Conservation (phyloP, 345 rosid genomes). For the Clarkia xantiana region DNA sequence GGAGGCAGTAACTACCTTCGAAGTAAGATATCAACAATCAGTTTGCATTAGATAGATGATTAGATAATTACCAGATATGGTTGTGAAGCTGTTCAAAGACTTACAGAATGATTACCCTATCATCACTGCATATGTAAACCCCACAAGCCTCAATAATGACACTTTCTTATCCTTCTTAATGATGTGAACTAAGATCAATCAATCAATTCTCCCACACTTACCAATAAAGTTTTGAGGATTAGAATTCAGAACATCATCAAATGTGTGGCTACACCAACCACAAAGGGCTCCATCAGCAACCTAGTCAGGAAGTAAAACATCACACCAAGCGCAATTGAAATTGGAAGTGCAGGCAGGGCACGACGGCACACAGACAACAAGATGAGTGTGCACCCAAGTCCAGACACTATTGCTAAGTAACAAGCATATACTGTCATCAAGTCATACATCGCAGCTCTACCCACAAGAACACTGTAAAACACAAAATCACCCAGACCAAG, state of each 20-base stretch:
- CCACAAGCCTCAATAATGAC: no score
- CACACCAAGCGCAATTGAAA: constrained; percentile 74
- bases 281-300: constrained; percentile 81
- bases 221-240: neutral
- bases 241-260: constrained; percentile 57
- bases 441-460: constrained; percentile 98
- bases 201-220: no score
- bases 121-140: no score
- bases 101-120: no score
- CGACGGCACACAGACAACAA: constrained; percentile 62
- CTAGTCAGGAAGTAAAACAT: constrained; percentile 88
- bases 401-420: constrained; percentile 87
- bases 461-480: constrained; percentile 96
- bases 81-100: no score
- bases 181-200: no score
- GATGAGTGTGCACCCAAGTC: constrained; percentile 94
- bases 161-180: no score
- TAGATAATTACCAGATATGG: no score
- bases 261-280: constrained; percentile 68
- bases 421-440: constrained; percentile 96
- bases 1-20: no score
- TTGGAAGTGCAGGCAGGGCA: constrained; percentile 95
- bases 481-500: constrained; percentile 97
- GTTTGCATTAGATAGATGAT: no score
- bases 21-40: no score